Base-by-base conservation (phyloP, 2,329 filamentous ascomycete genomes). In the Metarhizium album region DNA sequence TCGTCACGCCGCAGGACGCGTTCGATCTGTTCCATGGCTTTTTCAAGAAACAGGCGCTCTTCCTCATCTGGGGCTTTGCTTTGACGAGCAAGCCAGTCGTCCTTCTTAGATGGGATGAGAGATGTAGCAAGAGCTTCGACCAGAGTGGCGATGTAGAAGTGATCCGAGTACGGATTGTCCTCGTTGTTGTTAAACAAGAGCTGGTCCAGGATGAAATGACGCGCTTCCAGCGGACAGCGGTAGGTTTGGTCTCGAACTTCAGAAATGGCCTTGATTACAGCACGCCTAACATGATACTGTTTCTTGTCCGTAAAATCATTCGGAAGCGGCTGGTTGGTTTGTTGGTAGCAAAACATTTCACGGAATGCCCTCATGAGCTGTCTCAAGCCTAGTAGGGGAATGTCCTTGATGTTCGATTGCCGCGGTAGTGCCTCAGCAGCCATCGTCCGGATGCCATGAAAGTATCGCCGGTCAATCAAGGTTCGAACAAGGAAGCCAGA, bases 121-220 rank as follows among this genome's bases (percentile, higher is more conserved):
- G 78, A 81, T 0, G 73, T 74, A 1, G 80, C 75, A 24, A 84
- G 66, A 0, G 77, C 74, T 42, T 75, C 72, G 8, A 98, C 86
- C 23, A 98, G 74, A 22, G 78, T 86, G 7, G 89, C 83, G 49
- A 98, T 81, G 63, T 96, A 98, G 60, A 87, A 83, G 55, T 90
- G 85, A 61, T 98, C 94, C 4, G 90, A 95, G 62, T 82, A 94
- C 47, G 84, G 70, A 59, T 98, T 98, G 53, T 87, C 85, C 2
- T 86, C 84, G 63, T 98, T 98, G 68, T 98, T 90, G 63, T 98
- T 98, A 70, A 90, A 91, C 46, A 87, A 84, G 33, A 98, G 74
- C 62, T 94, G 87, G 58, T 96, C 90, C 22, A 95, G 79, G 46
- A 98, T 79, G 65, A 96, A 95, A 38, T 80, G 79, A 52, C 90